Evolutionary conservation across 2,329 filamentous ascomycete genomes (phyloP), one percentile per base, ranked within the genome.

Genomic region (Amauroascus verrucosus): DNA sequence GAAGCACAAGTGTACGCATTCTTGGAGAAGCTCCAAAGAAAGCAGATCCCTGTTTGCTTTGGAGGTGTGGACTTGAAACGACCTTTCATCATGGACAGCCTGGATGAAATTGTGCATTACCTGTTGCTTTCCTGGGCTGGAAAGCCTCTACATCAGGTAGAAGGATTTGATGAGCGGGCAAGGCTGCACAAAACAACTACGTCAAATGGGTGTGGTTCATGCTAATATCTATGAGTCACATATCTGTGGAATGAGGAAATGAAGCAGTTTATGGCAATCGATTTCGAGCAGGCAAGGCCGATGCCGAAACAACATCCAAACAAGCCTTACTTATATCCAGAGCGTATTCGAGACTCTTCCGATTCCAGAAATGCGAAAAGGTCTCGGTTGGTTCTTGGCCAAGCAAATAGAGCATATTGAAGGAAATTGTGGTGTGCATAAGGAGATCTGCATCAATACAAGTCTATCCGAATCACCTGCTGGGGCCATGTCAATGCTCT

Each of bases 161-260:
- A 5, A 20, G 33, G 20, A 47, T 45, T 45, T 18, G 40, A 47
- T 22, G 32, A 53, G 16, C 18, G 35, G 22, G 30, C 26, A 18
- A 20, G 16, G 51, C 33, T 45, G 35, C 11, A 18, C 2, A 18
- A 45, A 47, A 38, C n/a, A 37, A 14, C 37, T 50, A 16, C 18
- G 28, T 30, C 26, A 26, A 30, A 26, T 22, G 28, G 47, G 47
- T 22, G 40, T 54, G 40, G 38, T 33, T 32, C 47, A 54, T 40
- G 28, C 35, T 16, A 47, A 54, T 40, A 16, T 50, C 22, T 33
- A 41, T 20, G 38, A 50, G 6, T 22, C 38, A 26, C 55, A 56
- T 59, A 54, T 38, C 52, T 40, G 20, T 49, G 40, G 48, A 51
- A 48, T 37, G 35, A 50, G 22, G 48, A 48, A 40, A 16, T 43